Conservation (phyloP, 345 rosid species). For the Hirschfeldia incana region DNA sequence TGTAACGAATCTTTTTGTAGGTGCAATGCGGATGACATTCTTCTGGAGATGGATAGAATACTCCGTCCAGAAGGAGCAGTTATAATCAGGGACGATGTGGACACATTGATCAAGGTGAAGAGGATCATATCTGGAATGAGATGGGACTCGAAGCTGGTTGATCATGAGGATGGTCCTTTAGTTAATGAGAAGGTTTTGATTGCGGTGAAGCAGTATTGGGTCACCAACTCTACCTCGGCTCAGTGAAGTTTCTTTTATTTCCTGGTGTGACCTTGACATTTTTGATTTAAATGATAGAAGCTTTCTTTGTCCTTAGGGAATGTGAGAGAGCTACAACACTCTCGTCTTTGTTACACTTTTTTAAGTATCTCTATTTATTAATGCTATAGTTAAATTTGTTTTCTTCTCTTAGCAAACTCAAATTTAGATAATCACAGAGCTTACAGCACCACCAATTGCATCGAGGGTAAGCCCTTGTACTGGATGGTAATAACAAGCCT, state of each 20-base stretch:
- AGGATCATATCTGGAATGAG: conserved; percentile 79
- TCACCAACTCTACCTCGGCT: conserved; percentile 67
- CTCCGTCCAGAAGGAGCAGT: conserved; percentile 97
- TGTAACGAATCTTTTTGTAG: conserved; percentile 40
- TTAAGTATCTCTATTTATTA: conserved; percentile 21
- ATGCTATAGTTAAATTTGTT: conserved; percentile 26
- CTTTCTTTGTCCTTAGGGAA: conserved; percentile 34
- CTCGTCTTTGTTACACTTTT: conserved; percentile 14
- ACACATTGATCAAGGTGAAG: conserved; percentile 74
- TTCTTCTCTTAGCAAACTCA: neutral
- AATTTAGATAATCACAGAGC: neutral
- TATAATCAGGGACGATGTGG: conserved; percentile 85
- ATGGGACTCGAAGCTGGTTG: conserved; percentile 93
- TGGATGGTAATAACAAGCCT: neutral
- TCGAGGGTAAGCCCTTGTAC: neutral
- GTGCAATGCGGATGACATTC: conserved; percentile 83
- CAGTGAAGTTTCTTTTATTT: conserved; percentile 33
- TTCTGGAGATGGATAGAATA: conserved; percentile 96
- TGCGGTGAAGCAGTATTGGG: conserved; percentile 98
- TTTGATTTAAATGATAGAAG: conserved; percentile 30
- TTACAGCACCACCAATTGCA: neutral
- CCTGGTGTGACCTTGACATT: conserved; percentile 29
- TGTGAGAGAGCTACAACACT: conserved; percentile 21
- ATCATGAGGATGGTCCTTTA: conserved; percentile 98
- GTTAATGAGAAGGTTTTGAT: conserved; percentile 86